A percentile compares a stretch with the other conserved stretches of the same genome.
These are phyloP conservation scores for Elsinoe fawcettii DNA, from an alignment of 2,329 filamentous ascomycete species.

Conservation along the genomic window DNA sequence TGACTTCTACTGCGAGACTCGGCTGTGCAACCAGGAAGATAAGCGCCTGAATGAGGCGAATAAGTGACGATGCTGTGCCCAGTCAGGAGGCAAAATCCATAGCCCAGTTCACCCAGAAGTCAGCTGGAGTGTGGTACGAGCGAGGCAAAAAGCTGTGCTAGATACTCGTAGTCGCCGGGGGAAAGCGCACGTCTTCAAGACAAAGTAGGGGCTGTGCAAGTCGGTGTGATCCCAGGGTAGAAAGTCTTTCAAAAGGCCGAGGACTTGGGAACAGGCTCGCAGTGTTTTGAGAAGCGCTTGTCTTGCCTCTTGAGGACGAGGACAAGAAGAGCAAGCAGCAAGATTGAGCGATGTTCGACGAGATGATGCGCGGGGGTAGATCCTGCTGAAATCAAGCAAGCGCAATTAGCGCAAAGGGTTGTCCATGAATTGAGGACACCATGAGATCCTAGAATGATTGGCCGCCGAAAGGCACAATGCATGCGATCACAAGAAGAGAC, in stretches of 20 bases:
- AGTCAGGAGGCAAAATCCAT: neutral
- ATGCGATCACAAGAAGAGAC: constrained; percentile 2
- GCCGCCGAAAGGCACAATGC: constrained; percentile 3
- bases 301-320: constrained; percentile 7
- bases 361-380: neutral
- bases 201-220: constrained; percentile 5
- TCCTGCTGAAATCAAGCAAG: neutral
- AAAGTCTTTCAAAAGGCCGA: neutral
- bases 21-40: constrained; percentile 1
- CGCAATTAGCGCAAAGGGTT: neutral
- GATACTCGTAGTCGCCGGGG: neutral
- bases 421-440: neutral
- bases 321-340: neutral
- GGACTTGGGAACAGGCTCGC: neutral
- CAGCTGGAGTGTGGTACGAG: neutral
- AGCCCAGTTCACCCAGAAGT: neutral
- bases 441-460: neutral
- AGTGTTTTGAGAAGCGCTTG: neutral
- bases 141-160: constrained; percentile 9
- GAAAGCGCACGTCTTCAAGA: constrained; percentile 1
- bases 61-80: neutral
- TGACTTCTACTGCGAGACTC: neutral
- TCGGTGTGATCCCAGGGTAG: neutral
- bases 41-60: constrained; percentile 7
- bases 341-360: neutral